Evolutionary conservation across 2,329 filamentous ascomycete genomes (phyloP), one percentile per base, ranked within the genome.

Genomic region (Bipolaris bicolor): DNA sequence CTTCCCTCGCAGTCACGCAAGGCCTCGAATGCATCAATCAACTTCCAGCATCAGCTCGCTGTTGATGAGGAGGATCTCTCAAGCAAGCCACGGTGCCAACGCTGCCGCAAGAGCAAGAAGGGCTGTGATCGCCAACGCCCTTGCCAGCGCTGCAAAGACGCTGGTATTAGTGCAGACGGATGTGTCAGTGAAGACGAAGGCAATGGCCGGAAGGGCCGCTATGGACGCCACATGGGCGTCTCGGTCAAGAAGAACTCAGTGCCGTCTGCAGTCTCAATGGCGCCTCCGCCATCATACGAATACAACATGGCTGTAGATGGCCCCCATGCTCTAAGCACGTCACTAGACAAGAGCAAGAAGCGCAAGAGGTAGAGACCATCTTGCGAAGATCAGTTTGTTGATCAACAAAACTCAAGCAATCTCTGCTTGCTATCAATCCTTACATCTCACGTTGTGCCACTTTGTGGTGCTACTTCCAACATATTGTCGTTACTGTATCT

Each of bases 31-130:
- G 84, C 87, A 10, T 92, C 91, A 10, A 76, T 88, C 70, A 87
- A 84, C 70, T 86, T 87, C 72, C 85, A 87, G 67, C 81, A 86
- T 63, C 84, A 84, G 61, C 78, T 86, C 39, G 85, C 82, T 46
- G 81, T 82, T 31, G 91, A 92, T 65, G 91, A 97, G 64, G 93
- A 97, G 64, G 93, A 97, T 55, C 81, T 98, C 18, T 97, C 94
- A 0, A 93, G 90, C 65, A 97, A 98, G 80, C 95, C 95, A 55
- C 92, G 95, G 62, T 99, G 95, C 82, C 95, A 99, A 77, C 90
- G 95, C 57, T 99, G 95, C 83, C 90, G 95, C 71, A 99, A 99
- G 86, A 98, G 94, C 81, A 99, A 99, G 84, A 99, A 99, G 80
- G 95, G 95, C 11, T 99, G 95, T 75, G 95, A 99, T 80, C 89